phyloP scores from a whole-genome alignment of 2,329 filamentous ascomycete species.

The Dactylellina leptospora region DNA sequence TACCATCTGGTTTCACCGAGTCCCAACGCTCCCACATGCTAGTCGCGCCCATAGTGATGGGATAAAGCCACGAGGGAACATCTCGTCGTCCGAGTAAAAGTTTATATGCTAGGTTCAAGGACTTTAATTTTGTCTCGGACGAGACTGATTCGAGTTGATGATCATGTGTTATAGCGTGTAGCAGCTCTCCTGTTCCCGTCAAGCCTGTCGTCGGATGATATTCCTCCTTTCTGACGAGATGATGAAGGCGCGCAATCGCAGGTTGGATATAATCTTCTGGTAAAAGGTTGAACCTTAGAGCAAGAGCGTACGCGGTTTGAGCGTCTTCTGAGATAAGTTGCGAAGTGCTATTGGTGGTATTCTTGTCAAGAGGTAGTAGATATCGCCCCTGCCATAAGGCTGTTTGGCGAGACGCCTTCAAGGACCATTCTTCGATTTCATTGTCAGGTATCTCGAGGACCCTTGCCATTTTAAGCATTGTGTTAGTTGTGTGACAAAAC shows the following conservation, averaged over 20 bases:
- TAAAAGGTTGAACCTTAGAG: slow-evolving; percentile 60
- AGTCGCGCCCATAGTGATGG: slow-evolving; percentile 63
- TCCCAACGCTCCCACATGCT: slow-evolving; percentile 67
- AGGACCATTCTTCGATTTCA: slow-evolving; percentile 49
- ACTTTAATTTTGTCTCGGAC: slow-evolving; percentile 1
- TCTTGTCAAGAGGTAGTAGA: slow-evolving; percentile 12
- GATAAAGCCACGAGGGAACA: slow-evolving; percentile 64
- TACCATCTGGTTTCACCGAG: slow-evolving; percentile 62
- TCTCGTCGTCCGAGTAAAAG: slow-evolving; percentile 64
- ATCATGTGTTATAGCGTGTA: slow-evolving; percentile 57
- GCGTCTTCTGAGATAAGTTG: slow-evolving; percentile 60
- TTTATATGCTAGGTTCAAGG: slow-evolving; percentile 60
- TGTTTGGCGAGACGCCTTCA: background rate
- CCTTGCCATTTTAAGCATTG: slow-evolving; percentile 60
- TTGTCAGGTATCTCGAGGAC: slow-evolving; percentile 58
- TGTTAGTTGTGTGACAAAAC: slow-evolving; percentile 61
- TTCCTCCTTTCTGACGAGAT: slow-evolving; percentile 59
- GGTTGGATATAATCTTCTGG: slow-evolving; percentile 52
- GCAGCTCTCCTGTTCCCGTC: slow-evolving; percentile 62
- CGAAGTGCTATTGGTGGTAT: slow-evolving; percentile 11
- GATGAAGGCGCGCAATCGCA: slow-evolving; percentile 58
- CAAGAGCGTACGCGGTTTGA: slow-evolving; percentile 61
- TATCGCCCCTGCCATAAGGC: slow-evolving; percentile 2
- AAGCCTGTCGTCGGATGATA: slow-evolving; percentile 62
- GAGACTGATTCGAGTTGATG: slow-evolving; percentile 39